Conservation (phyloP, 2,329 filamentous ascomycete species). For the Penicillium carneum region DNA sequence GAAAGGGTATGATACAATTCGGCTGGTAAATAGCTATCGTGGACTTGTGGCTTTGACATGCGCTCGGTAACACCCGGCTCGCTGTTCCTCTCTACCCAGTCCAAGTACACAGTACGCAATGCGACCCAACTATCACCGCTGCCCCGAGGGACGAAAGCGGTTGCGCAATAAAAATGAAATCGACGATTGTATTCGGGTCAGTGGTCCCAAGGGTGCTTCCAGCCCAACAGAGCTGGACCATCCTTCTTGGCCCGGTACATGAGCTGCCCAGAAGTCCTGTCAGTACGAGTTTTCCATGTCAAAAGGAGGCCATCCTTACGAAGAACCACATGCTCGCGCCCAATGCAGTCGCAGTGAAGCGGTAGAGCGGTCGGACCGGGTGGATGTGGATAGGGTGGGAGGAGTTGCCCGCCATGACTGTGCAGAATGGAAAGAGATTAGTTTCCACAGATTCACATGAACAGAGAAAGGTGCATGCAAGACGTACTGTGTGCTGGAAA, state of each 20-base stretch:
- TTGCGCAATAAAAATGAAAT: slow-evolving; percentile 11
- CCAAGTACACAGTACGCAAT: slow-evolving; percentile 11
- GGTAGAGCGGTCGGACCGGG: slow-evolving; percentile 74
- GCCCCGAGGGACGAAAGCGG: not conserved
- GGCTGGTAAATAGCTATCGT: slow-evolving; percentile 20
- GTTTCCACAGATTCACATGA: not conserved
- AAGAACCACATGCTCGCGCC: slow-evolving; percentile 99
- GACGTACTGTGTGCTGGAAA: slow-evolving; percentile 27
- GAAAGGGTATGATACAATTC: slow-evolving; percentile 38
- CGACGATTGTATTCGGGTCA: slow-evolving; percentile 54
- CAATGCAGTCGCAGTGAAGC: slow-evolving; percentile 83
- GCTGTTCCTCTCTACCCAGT: slow-evolving; percentile 2
- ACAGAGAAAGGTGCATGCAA: not conserved
- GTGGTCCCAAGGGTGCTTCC: slow-evolving; percentile 97
- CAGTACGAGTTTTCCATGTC: slow-evolving; percentile 22
- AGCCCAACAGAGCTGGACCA: slow-evolving; percentile 85
- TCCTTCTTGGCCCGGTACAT: slow-evolving; percentile 98
- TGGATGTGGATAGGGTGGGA: slow-evolving; percentile 60
- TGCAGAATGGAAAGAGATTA: slow-evolving; percentile 4
- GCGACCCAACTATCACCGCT: slow-evolving; percentile 4
- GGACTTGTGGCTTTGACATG: slow-evolving; percentile 9
- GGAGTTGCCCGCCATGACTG: slow-evolving; percentile 50
- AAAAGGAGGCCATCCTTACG: slow-evolving; percentile 59
- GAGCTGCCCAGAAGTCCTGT: slow-evolving; percentile 64
- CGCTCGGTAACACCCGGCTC: slow-evolving; percentile 7